Evolutionary conservation across 768 basidiomycete genomes (phyloP).

Genomic region (Coprinellus aureogranulatus): DNA sequence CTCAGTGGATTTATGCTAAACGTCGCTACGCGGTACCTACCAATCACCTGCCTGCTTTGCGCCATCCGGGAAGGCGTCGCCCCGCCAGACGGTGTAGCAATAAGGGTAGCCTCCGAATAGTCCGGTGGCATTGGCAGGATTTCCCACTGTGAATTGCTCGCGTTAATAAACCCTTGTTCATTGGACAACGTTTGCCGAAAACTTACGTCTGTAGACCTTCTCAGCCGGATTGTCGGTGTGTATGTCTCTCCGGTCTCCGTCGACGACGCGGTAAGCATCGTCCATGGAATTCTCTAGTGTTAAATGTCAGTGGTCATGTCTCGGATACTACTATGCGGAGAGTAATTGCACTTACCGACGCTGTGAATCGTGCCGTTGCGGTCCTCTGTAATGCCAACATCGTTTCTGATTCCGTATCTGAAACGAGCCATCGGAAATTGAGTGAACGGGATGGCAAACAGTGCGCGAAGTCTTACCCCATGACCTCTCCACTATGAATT

Average conservation of each 20-base stretch:
- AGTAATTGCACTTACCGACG: slow-evolving; percentile 7
- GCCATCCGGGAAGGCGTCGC: not conserved
- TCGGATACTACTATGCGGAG: too few species aligned
- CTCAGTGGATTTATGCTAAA: too few species aligned
- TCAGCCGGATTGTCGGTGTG: slow-evolving; percentile 8
- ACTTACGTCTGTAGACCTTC: slow-evolving; percentile 6
- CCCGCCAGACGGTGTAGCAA: slow-evolving; percentile 6
- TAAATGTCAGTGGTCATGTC: too few species aligned
- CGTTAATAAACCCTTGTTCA: not conserved
- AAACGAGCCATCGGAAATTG: too few species aligned
- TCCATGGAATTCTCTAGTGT: slow-evolving; percentile 6
- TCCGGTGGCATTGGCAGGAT: not conserved
- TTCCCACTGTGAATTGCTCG: not conserved
- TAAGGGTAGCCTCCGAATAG: slow-evolving; percentile 4
- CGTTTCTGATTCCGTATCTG: slow-evolving; percentile 7
- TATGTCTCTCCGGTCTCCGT: slow-evolving; percentile 4
- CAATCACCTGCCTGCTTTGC: slow-evolving; percentile 6
- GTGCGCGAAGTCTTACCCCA: slow-evolving; percentile 2
- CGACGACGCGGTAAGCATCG: slow-evolving; percentile 1
- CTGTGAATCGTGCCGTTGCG: slow-evolving; percentile 6
- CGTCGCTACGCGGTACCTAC: not conserved
- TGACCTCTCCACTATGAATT: not conserved
- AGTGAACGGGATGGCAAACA: not conserved
- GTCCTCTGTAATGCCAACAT: slow-evolving; percentile 9
- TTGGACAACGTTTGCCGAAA: not conserved